phyloP scores from a whole-genome alignment of 2,329 filamentous ascomycete genomes.

The Calonectria fujianensis region DNA sequence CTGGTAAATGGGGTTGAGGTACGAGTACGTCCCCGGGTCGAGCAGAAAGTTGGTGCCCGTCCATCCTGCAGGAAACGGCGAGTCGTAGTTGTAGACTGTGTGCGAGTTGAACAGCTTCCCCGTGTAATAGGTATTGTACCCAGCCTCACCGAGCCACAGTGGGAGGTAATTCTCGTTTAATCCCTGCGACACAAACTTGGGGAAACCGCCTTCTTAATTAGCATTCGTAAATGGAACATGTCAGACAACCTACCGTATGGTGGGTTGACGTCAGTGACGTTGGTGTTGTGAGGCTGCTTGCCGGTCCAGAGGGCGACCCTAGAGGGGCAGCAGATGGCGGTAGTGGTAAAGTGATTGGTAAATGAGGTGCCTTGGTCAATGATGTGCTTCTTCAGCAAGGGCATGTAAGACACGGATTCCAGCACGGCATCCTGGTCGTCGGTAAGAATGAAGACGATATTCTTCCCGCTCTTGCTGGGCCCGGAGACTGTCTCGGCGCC shows the following conservation, averaged over 20 bases:
- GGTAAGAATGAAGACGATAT: slow-evolving; percentile 80
- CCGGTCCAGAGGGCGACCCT: slow-evolving; percentile 80
- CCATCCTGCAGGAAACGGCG: slow-evolving; percentile 75
- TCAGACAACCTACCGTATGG: slow-evolving; percentile 68
- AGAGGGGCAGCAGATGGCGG: slow-evolving; percentile 80
- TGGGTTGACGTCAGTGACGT: slow-evolving; percentile 75
- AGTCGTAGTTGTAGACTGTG: slow-evolving; percentile 75
- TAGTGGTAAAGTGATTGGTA: slow-evolving; percentile 79
- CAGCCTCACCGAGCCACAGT: slow-evolving; percentile 80
- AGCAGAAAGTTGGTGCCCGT: slow-evolving; percentile 65
- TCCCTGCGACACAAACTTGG: slow-evolving; percentile 79
- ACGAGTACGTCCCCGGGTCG: slow-evolving; percentile 63
- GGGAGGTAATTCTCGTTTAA: slow-evolving; percentile 81
- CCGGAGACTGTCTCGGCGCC: background rate
- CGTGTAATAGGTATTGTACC: slow-evolving; percentile 83
- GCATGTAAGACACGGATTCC: slow-evolving; percentile 77
- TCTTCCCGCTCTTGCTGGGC: slow-evolving; percentile 57
- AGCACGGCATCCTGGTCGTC: slow-evolving; percentile 81
- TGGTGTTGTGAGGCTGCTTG: slow-evolving; percentile 81
- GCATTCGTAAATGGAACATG: background rate
- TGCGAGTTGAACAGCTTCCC: slow-evolving; percentile 84
- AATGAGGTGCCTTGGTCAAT: slow-evolving; percentile 75
- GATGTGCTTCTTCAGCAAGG: slow-evolving; percentile 73
- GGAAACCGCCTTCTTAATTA: slow-evolving; percentile 66
- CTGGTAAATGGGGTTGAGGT: slow-evolving; percentile 70